Evolutionary conservation across 2,329 filamentous ascomycete species (phyloP).

Genomic region (Cryphonectria radicalis): DNA sequence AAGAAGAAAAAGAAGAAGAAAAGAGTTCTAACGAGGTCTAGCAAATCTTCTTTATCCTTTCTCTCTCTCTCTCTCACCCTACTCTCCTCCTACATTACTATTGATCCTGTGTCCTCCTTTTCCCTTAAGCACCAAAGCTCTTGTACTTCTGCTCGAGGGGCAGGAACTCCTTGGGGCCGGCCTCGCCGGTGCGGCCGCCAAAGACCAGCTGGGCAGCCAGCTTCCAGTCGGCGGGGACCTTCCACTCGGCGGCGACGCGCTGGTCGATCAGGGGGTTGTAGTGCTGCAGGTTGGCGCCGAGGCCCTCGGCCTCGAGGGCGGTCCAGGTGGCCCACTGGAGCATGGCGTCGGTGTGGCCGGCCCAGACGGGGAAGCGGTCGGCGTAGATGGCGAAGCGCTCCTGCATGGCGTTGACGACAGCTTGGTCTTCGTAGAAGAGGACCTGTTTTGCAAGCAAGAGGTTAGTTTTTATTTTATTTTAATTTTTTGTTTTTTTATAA

Average conservation of each 20-base stretch:
- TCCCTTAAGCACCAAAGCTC: constrained; percentile 58
- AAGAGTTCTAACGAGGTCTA: not conserved
- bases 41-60: not conserved
- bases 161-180: constrained; percentile 67
- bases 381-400: constrained; percentile 73
- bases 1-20: not conserved
- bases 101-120: not conserved
- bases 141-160: constrained; percentile 70
- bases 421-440: constrained; percentile 84
- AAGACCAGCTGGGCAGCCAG: constrained; percentile 86
- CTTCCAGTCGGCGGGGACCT: constrained; percentile 72
- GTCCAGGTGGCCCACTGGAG: constrained; percentile 82
- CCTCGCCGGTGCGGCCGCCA: constrained; percentile 62
- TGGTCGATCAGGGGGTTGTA: constrained; percentile 87
- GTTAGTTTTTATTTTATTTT: too few relatives aligned
- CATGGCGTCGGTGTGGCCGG: constrained; percentile 78
- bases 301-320: constrained; percentile 79
- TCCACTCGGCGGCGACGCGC: constrained; percentile 71
- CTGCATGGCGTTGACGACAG: constrained; percentile 68
- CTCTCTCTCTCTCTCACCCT: not conserved
- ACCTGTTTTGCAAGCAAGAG: constrained; percentile 52
- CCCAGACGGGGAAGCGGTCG: constrained; percentile 80
- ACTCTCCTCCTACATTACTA: not conserved
- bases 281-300: constrained; percentile 90
- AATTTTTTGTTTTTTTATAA: too few relatives aligned